A percentile compares a stretch with the other conserved stretches of the same genome.
These are phyloP conservation scores for Chaetomium sp. DNA, from an alignment of 2,329 filamentous ascomycete genomes.

Conservation along the genomic window DNA sequence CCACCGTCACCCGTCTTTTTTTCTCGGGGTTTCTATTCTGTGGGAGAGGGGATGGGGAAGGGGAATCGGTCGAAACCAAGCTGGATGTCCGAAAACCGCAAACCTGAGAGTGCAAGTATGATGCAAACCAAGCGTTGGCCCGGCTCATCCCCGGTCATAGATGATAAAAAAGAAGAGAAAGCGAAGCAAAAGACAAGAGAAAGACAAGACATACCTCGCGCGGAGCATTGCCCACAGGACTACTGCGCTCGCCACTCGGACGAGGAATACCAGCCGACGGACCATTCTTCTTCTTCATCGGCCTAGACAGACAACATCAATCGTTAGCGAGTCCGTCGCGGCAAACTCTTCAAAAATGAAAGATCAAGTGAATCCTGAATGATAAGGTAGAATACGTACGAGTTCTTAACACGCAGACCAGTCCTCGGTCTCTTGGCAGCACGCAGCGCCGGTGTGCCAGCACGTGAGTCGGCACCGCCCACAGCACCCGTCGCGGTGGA, in stretches of 20 bases:
- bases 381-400: constrained; percentile 42
- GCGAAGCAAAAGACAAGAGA: neutral
- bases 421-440: constrained; percentile 54
- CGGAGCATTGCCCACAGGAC: constrained; percentile 45
- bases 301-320: constrained; percentile 41
- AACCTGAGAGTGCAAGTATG: too few species aligned
- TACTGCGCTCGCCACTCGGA: constrained; percentile 56
- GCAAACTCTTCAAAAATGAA: neutral
- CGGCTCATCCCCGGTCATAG: neutral
- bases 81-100: too few species aligned
- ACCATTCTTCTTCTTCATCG: constrained; percentile 67
- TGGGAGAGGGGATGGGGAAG: too few species aligned
- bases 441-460: constrained; percentile 52
- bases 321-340: constrained; percentile 10
- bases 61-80: too few species aligned
- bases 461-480: constrained; percentile 40
- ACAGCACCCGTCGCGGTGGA: constrained; percentile 34
- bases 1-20: neutral
- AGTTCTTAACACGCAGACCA: constrained; percentile 60
- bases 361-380: constrained; percentile 1
- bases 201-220: constrained; percentile 45
- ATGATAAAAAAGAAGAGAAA: constrained; percentile 2
- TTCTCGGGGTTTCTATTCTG: neutral
- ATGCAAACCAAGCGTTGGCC: too few species aligned
- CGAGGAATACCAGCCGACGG: constrained; percentile 63